Evolutionary conservation across 1,139 yeast genomes (phyloP).

Genomic region (Magnusiomyces suaveolens): DNA sequence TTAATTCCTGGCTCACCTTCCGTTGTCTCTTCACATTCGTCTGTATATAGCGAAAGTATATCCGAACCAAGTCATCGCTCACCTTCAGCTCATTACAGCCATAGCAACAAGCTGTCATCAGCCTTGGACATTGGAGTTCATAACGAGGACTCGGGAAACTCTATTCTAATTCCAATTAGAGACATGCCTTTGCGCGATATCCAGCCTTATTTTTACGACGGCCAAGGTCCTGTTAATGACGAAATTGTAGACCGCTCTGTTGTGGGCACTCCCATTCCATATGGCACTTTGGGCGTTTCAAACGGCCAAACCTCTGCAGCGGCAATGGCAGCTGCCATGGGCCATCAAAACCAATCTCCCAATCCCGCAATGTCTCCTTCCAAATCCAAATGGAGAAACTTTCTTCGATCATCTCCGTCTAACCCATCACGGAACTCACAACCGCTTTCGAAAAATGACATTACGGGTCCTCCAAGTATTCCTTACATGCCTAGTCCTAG

Average conservation of each 20-base stretch:
- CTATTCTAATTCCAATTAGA: constrained; percentile 1
- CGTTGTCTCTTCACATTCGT: too few species aligned
- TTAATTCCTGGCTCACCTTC: too few species aligned
- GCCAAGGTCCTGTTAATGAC: neutral
- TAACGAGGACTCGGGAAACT: neutral
- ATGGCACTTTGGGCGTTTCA: neutral
- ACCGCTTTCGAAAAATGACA: neutral
- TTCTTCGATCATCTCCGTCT: neutral
- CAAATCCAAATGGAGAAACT: too few species aligned
- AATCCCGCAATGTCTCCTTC: neutral
- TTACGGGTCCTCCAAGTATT: neutral
- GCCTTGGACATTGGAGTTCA: too few species aligned
- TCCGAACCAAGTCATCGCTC: too few species aligned
- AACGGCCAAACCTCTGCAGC: neutral
- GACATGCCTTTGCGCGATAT: neutral
- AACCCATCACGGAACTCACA: neutral
- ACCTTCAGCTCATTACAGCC: too few species aligned
- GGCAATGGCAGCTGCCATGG: neutral
- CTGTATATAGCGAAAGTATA: too few species aligned
- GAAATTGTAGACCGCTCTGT: constrained; percentile 1
- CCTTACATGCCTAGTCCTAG: neutral
- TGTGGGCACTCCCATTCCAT: neutral
- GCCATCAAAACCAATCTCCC: neutral
- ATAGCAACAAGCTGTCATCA: too few species aligned
- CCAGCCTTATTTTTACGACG: neutral